phyloP scores from a whole-genome alignment of 2,329 filamentous ascomycete species.

The Conoideocrella luteorostrata region DNA sequence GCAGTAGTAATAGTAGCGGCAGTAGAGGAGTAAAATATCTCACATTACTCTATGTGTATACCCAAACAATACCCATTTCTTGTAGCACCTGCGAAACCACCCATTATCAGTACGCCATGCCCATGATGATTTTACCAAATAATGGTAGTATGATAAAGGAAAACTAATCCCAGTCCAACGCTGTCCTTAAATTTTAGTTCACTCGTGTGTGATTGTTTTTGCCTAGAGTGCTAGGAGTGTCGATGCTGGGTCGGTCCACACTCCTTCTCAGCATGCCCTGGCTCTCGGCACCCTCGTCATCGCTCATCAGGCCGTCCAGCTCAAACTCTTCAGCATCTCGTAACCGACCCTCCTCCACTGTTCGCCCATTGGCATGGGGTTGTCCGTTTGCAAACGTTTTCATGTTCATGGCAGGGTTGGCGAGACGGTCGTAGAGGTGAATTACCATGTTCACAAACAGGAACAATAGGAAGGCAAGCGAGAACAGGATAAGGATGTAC shows the following conservation, averaged over 20 bases:
- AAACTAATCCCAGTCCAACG: background rate
- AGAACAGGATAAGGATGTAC: slow-evolving; percentile 88
- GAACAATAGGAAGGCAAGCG: slow-evolving; percentile 82
- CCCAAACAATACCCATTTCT: too few relatives aligned
- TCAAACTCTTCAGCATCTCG: slow-evolving; percentile 90
- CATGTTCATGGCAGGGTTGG: slow-evolving; percentile 27
- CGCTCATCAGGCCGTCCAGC: slow-evolving; percentile 81
- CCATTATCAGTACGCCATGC: too few relatives aligned
- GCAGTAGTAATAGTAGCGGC: too few relatives aligned
- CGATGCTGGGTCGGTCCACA: slow-evolving; percentile 26
- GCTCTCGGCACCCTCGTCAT: slow-evolving; percentile 66
- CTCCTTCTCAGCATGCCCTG: slow-evolving; percentile 29
- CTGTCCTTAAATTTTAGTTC: slow-evolving; percentile 11
- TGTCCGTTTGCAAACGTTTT: slow-evolving; percentile 34
- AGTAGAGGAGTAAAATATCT: too few relatives aligned
- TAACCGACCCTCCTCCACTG: slow-evolving; percentile 49
- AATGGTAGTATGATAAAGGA: too few relatives aligned
- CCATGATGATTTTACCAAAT: background rate
- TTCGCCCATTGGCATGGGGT: slow-evolving; percentile 24
- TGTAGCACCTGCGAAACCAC: too few relatives aligned
- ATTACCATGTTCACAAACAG: slow-evolving; percentile 86
- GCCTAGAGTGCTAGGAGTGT: slow-evolving; percentile 35
- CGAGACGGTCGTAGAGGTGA: slow-evolving; percentile 67
- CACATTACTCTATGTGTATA: too few relatives aligned
- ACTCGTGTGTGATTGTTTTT: slow-evolving; percentile 23